These are phyloP conservation scores for Pichia exigua DNA, from an alignment of 805 yeast species.

Conservation along the genomic window DNA sequence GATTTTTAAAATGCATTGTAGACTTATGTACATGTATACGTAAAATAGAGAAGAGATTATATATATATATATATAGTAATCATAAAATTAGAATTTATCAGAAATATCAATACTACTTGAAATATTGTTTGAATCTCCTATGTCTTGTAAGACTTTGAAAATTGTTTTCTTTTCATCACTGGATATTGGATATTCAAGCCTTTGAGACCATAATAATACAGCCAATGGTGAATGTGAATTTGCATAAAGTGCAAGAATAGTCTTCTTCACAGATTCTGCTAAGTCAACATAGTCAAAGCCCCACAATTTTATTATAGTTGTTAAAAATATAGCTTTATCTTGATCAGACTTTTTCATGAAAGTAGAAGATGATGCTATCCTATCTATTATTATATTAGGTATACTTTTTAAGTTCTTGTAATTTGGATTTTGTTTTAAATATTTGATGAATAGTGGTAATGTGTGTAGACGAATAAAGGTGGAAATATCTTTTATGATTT, in stretches of 20 bases:
- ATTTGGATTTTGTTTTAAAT: slow-evolving; percentile 11
- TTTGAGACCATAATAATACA: slow-evolving; percentile 17
- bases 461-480: slow-evolving; percentile 16
- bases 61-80: background rate
- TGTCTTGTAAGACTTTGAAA: background rate
- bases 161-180: slow-evolving; percentile 8
- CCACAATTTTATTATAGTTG: slow-evolving; percentile 16
- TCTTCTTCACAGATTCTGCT: slow-evolving; percentile 9
- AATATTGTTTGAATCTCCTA: background rate
- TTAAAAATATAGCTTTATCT: slow-evolving; percentile 15
- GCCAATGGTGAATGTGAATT: slow-evolving; percentile 20
- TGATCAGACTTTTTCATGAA: slow-evolving; percentile 3
- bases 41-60: background rate
- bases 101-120: slow-evolving; percentile 2
- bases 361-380: background rate
- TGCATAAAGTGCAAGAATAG: slow-evolving; percentile 16
- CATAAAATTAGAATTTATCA: background rate
- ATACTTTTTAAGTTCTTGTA: background rate
- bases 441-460: slow-evolving; percentile 18
- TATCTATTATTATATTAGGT: slow-evolving; percentile 6
- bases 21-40: background rate
- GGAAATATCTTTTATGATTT: slow-evolving; percentile 7
- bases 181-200: slow-evolving; percentile 4
- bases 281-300: slow-evolving; percentile 1
- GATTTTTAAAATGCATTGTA: background rate